Conservation (phyloP, 768 basidiomycete species). For the Boletus rufocinnamomeus region DNA sequence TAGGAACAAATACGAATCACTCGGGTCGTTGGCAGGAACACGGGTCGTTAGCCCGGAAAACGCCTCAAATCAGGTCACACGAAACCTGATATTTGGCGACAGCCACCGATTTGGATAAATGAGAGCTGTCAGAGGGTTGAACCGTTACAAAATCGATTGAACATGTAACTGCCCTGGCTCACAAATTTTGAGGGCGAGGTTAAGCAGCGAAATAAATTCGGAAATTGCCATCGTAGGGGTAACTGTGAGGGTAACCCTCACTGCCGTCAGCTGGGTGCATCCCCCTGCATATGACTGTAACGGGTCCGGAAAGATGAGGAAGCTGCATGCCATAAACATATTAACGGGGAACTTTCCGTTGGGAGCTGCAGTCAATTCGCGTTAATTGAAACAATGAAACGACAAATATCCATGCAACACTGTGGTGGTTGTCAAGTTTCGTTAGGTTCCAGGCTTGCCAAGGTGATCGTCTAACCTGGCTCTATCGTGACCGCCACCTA, state of each 20-base stretch:
- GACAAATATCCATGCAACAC: slow-evolving; percentile 12
- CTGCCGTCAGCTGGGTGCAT: slow-evolving; percentile 28
- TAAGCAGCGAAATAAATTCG: slow-evolving; percentile 22
- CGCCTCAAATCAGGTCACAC: slow-evolving; percentile 25
- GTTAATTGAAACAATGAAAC: slow-evolving; percentile 14
- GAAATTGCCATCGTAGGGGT: slow-evolving; percentile 21
- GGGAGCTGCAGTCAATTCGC: slow-evolving; percentile 10
- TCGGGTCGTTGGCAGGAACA: slow-evolving; percentile 16
- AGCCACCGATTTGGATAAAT: slow-evolving; percentile 34
- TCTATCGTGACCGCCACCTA: slow-evolving; percentile 11
- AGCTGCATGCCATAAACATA: slow-evolving; percentile 33
- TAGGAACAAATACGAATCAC: slow-evolving; percentile 26
- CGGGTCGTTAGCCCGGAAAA: slow-evolving; percentile 22
- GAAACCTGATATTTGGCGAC: slow-evolving; percentile 22
- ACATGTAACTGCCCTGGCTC: slow-evolving; percentile 30
- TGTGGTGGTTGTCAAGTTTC: slow-evolving; percentile 22
- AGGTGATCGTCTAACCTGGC: slow-evolving; percentile 19
- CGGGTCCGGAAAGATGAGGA: slow-evolving; percentile 24
- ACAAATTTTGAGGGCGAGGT: slow-evolving; percentile 23
- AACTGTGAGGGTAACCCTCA: slow-evolving; percentile 16
- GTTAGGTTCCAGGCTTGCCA: slow-evolving; percentile 19
- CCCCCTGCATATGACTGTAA: slow-evolving; percentile 40
- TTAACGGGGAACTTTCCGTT: slow-evolving; percentile 30
- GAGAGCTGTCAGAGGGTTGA: slow-evolving; percentile 28
- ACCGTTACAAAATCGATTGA: slow-evolving; percentile 31